Evolutionary conservation across 208 protist genomes (phyloP), one percentile per base, ranked within the genome.

Genomic region (Trypanosoma brucei): DNA sequence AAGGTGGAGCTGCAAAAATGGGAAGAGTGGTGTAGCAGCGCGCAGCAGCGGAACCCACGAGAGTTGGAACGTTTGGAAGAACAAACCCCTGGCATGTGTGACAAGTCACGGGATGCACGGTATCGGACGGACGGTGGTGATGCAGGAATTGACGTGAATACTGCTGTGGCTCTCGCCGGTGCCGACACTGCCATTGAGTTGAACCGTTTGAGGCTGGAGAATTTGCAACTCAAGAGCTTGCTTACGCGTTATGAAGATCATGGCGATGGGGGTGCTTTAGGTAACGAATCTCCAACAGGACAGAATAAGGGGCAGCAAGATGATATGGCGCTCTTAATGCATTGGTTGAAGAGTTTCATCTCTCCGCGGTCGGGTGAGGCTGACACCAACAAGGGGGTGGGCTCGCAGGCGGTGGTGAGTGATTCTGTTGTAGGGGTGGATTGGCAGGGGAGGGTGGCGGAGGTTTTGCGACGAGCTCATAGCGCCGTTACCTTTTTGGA

Each of bases 261-360:
- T 51, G 31, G 37, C 34, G 39, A 52, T 44, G 38, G 42, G 8
- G 36, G 45, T 33, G 38, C 9, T 13, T 11, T 13, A 34, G 52
- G 34, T 8, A 14, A 46, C n/a, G 2, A 35, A 35, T 40, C 44
- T 9, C 7, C 50, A 8, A 6, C 6, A 14, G 44, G 34, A 33
- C 11, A 63, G 40, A 5, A 51, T 3, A 4, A 33, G 2, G 34
- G 42, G 2, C 1, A 5, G 2, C 31, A 57, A 37, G 59, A 70
- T 44, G 58, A 72, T 45, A 62, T 33, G 38, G 66, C 53, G 33
- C 58, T 72, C 31, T 42, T 72, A 38, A 33, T 61, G 36, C 64
- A 69, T 59, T 70, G 65, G 65, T 34, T 70, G 40, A 56, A 39
- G 13, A 64, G 58, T 38, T 39, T 70, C 8, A 58, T 57, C 8